Evolutionary conservation across 2,329 filamentous ascomycete species (phyloP), one percentile per base, ranked within the genome.

Genomic region (Colletotrichum chrysophilum): DNA sequence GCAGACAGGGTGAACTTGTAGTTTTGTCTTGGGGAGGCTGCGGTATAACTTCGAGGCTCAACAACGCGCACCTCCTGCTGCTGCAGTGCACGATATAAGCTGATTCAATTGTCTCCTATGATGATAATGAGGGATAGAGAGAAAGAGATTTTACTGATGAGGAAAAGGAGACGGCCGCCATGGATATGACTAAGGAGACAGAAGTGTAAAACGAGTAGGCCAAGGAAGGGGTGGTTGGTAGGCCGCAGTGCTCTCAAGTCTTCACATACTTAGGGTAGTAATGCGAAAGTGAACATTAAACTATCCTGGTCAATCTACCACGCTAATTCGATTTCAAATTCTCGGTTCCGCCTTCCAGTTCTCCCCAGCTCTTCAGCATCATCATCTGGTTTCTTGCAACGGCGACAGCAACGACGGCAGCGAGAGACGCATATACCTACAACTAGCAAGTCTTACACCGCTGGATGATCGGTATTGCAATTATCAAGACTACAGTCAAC

Each of bases 251-350:
- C 1, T 43, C 18, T 43, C 38, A 43, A 43, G 1, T 43, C 8
- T 48, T 2, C 43, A 48, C n/a, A 48, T 21, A 48, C 18, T 3
- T 48, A 36, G 13, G 32, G 6, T 36, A 21, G 43, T 48, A 7
- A 13, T 52, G 2, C n/a, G 43, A 52, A 12, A 7, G 43, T 52
- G 10, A 21, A 52, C 43, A 52, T 2, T 21, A 4, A 21, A 52
- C 43, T 52, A 1, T n/a, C 18, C 0, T 0, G 1, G 38, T 0
- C 38, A 48, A 48, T 48, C 38, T 48, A 0, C 38, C 38, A 48
- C 38, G 38, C 0, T 48, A 1, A 48, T 48, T 48, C 38, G 8
- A 2, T 48, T 48, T n/a, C 38, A 48, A n/a, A 18, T 48, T 48
- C 38, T 48, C 18, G 38, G 18, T 48, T 10, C 38, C 38, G 0